Evolutionary conservation across 371 early-diverging fungal genomes (phyloP).

Genomic region (Actinomortierella ambigua): DNA sequence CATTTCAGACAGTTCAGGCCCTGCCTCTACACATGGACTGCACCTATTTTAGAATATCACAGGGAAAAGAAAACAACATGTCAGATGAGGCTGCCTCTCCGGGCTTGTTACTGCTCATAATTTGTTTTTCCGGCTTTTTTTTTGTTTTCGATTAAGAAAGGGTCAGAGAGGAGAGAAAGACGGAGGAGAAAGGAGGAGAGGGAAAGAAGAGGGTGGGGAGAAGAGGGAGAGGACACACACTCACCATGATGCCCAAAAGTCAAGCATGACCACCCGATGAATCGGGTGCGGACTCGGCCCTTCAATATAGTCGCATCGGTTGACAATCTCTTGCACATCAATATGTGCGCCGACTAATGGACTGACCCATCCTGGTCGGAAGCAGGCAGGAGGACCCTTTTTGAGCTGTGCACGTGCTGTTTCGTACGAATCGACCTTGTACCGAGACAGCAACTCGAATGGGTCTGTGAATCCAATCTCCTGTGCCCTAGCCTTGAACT

Average conservation of each 20-base stretch:
- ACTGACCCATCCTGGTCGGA: constrained; percentile 38
- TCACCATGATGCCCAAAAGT: constrained; percentile 45
- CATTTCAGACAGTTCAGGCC: constrained; percentile 35
- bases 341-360: constrained; percentile 20
- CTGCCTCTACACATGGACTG: constrained; percentile 33
- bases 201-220: not conserved
- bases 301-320: constrained; percentile 19
- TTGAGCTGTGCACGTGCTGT: constrained; percentile 26
- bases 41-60: constrained; percentile 18
- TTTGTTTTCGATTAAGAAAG: not conserved
- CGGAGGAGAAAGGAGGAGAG: not conserved
- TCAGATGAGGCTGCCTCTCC: too few relatives aligned
- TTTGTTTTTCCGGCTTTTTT: constrained; percentile 1
- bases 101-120: not conserved
- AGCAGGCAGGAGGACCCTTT: constrained; percentile 32
- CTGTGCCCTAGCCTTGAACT: constrained; percentile 25
- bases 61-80: too few relatives aligned
- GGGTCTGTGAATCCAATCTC: constrained; percentile 40
- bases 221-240: not conserved
- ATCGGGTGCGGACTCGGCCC: constrained; percentile 19
- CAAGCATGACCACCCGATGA: constrained; percentile 22
- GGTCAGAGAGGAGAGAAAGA: not conserved
- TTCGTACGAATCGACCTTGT: constrained; percentile 34
- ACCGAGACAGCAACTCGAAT: constrained; percentile 26
- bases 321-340: constrained; percentile 6